Base-by-base conservation (phyloP, 2,329 filamentous ascomycete species). In the Chaetothyriales sp. region DNA sequence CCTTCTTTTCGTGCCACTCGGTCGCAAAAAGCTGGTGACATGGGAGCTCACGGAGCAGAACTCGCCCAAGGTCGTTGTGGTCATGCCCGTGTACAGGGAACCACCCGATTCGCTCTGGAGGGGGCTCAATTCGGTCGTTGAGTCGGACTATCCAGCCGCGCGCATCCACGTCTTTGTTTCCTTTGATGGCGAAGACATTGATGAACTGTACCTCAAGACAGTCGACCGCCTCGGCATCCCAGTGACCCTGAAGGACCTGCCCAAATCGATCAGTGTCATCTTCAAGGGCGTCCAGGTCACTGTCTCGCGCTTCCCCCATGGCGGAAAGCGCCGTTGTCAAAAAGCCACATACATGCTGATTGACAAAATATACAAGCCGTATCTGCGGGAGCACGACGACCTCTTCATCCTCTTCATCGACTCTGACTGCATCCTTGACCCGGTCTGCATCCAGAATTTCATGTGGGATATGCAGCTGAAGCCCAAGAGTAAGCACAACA, bases 381-480 rank as follows among this genome's bases (percentile, higher is more conserved):
- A 96, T 58, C 73, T 95, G 49, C 84, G 83, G 67, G 76, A 80
- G 46, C 86, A 95, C 63, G 90, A 96, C 67, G 86, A 96, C 60
- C 72, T 96, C 0, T 96, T 96, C 65, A 83, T 96, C 49, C 77
- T 96, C 9, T 96, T 96, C 69, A 95, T 96, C 64, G 90, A 96
- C 69, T 95, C 89, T 0, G 90, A 96, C 65, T 96, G 92, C 67
- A 92, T 95, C 55, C 73, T 96, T 47, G 90, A 96, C 70, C 79
- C 81, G 52, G 80, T 89, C 43, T 96, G 90, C 65, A 78, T 96
- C 53, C 90, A 95, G 65, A 96, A 95, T 66, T 96, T 96, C 68
- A 86, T 96, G 71, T 95, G 92, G 67, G 90, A 96, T 65, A 96
- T 96, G 92, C 88, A 96, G 67, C 74, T 96, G 54, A 95, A 90